Evolutionary conservation across 768 basidiomycete genomes (phyloP).

Genomic region (Suillus subluteus): DNA sequence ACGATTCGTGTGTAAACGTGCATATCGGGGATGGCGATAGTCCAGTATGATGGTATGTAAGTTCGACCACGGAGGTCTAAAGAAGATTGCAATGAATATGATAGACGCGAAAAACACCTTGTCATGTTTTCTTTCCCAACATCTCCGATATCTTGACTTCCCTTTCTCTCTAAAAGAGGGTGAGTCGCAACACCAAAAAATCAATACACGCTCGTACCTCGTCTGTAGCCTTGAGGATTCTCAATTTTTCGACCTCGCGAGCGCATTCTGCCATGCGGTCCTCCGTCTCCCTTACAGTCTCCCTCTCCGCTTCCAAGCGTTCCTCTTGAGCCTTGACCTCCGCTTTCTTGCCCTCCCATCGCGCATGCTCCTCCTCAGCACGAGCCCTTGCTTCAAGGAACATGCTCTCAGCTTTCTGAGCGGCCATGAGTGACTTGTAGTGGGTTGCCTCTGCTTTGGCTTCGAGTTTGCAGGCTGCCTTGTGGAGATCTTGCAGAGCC

Average conservation of each 20-base stretch:
- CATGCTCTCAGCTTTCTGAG: constrained; percentile 65
- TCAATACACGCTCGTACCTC: constrained; percentile 41
- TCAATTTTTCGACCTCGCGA: constrained; percentile 71
- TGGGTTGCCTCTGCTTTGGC: constrained; percentile 56
- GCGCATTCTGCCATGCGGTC: constrained; percentile 70
- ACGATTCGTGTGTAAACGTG: neutral
- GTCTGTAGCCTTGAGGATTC: constrained; percentile 67
- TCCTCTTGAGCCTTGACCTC: constrained; percentile 52
- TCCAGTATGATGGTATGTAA: neutral
- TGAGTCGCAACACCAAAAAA: neutral
- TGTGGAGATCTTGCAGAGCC: constrained; percentile 72
- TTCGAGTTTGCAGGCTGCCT: constrained; percentile 67
- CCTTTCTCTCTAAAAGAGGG: constrained; percentile 50
- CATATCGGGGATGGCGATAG: neutral
- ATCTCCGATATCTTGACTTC: constrained; percentile 52
- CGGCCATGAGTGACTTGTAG: constrained; percentile 53
- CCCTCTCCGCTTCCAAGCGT: constrained; percentile 51
- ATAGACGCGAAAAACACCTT: neutral
- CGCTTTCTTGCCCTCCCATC: constrained; percentile 55
- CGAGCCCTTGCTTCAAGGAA: constrained; percentile 65
- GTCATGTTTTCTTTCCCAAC: constrained; percentile 10
- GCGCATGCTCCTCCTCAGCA: constrained; percentile 50
- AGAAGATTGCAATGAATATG: neutral
- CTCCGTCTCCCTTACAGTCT: constrained; percentile 60
- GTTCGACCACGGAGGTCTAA: neutral